Percentiles rank a stretch among this genome's conserved stretches.
phyloP scores from a whole-genome alignment of 306 rosid genomes.

The Datisca glomerata region DNA sequence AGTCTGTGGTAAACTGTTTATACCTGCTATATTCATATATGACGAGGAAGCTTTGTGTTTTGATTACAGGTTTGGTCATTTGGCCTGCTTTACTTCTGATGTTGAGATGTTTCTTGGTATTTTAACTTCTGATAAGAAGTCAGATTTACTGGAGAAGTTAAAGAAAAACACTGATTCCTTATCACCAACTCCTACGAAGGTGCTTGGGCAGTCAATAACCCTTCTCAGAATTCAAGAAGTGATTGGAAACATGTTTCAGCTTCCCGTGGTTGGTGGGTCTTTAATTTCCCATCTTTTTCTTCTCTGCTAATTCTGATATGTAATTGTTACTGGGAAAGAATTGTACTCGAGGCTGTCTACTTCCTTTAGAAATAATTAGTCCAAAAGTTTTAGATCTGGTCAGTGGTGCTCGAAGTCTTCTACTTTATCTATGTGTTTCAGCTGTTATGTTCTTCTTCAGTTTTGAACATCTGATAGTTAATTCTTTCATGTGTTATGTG shows the following conservation, averaged over 20 bases:
- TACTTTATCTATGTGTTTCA: too few relatives aligned
- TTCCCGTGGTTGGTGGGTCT: constrained; percentile 55
- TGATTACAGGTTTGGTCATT: constrained; percentile 80
- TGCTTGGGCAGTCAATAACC: constrained; percentile 65
- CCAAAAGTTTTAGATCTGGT: too few relatives aligned
- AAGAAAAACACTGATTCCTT: constrained; percentile 22
- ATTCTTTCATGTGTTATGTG: too few relatives aligned
- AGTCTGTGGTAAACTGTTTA: neutral
- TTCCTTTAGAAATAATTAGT: too few relatives aligned
- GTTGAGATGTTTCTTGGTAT: constrained; percentile 65
- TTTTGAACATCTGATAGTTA: too few relatives aligned
- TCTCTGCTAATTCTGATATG: too few relatives aligned
- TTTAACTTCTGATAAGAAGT: constrained; percentile 51
- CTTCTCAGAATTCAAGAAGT: constrained; percentile 58
- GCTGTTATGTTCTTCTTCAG: too few relatives aligned
- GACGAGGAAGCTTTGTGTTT: constrained; percentile 20
- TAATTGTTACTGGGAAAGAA: too few relatives aligned
- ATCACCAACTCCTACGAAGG: constrained; percentile 37
- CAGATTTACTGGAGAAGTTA: constrained; percentile 46
- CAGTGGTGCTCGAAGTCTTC: too few relatives aligned
- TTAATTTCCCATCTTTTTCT: constrained; percentile 4
- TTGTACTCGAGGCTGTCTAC: too few relatives aligned
- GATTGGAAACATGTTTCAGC: constrained; percentile 33
- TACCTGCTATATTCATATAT: neutral
- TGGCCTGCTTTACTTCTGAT: constrained; percentile 72